Conservation (phyloP, 140 eudicot species). For the Ambrosia hybrid region DNA sequence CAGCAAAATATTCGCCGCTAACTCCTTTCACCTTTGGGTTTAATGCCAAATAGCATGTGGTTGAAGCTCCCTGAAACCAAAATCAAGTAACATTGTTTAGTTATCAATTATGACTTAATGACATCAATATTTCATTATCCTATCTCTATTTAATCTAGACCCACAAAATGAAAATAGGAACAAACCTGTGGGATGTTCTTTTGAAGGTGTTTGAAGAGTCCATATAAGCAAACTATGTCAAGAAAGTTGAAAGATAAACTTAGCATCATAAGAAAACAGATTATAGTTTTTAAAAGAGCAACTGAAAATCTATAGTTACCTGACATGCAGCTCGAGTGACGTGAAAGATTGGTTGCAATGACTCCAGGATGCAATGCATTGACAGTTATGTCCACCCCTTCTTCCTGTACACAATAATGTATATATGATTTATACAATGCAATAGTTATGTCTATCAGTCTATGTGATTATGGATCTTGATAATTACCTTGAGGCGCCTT, state of each 20-base stretch:
- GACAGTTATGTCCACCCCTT: conserved; percentile 44
- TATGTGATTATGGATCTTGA: not conserved
- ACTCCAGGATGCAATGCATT: conserved; percentile 60
- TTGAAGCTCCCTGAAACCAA: conserved; percentile 39
- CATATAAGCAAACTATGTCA: conserved; percentile 30
- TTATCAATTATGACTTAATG: not conserved
- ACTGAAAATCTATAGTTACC: conserved; percentile 18
- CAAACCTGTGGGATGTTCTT: conserved; percentile 45
- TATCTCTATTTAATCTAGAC: not conserved
- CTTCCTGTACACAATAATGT: conserved; percentile 33
- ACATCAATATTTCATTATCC: not conserved
- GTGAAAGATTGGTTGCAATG: conserved; percentile 47
- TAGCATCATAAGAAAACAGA: conserved; percentile 6
- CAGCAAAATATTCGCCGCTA: conserved; percentile 41
- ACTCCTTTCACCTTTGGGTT: conserved; percentile 44
- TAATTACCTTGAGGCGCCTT: conserved; percentile 44
- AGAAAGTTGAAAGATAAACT: not conserved
- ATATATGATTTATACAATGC: no score
- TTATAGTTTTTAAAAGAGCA: not conserved
- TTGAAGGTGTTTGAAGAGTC: conserved; percentile 26
- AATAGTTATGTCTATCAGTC: not conserved
- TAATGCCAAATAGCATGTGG: conserved; percentile 44
- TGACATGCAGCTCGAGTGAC: conserved; percentile 37
- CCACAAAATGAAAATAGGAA: not conserved
- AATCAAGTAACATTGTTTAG: not conserved